Base-by-base conservation (phyloP, 129 eudicot species). In the Rutidosis leptorrhynchoides region DNA sequence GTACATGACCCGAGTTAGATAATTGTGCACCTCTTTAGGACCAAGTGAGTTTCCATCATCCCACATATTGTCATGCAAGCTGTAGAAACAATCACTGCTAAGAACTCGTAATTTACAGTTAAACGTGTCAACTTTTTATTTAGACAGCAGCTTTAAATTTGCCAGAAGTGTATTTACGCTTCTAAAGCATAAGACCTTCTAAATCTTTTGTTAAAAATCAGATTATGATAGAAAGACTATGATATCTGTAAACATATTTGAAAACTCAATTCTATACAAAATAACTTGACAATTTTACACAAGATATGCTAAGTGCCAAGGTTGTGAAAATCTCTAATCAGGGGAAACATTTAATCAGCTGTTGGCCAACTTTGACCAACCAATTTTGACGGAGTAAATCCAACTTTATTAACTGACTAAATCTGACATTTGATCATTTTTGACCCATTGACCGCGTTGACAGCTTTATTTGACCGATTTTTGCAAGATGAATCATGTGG, bases 41-140 rank as follows among this genome's bases (percentile, higher is more conserved):
- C 97, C 97, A 68, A 90, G 65, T 51, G 97, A 86, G 77, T 90
- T 90, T 26, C 95, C 91, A 74, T 90, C 97, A 78, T 86, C 97
- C 89, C 97, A 90, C 95, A 86, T 90, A 62, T 90, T 84, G 73
- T 90, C 97, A 66, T 70, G 54, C 73, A 86, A 77, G 78, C 89
- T 86, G 80, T 75, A 45, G 49, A 20, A 43, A 14, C 24, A 67
- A 6, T 67, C 74, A 29, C 7, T 5, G 9, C 4, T 23, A 49
- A 56, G 11, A 49, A 73, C 65, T 54, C 52, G n/a, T 2, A 27
- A 37, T 1, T 12, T 52, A 57, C 40, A 33, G 37, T 14, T 24
- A 40, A 40, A 40, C 0, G 46, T 0, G n/a, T n/a, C n/a, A 35
- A 35, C 14, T 1, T 35, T 0, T 1, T 1, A 8, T 35, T 35